A percentile compares a stretch with the other conserved stretches of the same genome.
phyloP scores from a whole-genome alignment of 495 filamentous ascomycete genomes.

The Podospora conica region DNA sequence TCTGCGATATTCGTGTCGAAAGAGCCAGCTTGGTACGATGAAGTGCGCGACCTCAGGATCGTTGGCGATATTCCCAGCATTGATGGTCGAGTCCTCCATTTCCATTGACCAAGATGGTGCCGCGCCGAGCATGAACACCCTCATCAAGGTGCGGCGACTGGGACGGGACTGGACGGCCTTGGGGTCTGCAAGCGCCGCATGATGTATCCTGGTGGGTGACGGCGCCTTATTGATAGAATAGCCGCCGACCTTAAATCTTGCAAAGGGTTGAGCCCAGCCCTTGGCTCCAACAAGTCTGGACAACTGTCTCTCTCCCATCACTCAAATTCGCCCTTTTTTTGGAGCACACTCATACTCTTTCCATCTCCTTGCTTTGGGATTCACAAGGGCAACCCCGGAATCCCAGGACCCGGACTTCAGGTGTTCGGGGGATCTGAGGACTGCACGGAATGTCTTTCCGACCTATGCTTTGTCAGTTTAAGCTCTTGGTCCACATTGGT shows the following conservation, averaged over 20 bases:
- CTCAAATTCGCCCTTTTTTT: not conserved
- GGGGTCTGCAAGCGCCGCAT: constrained; percentile 5
- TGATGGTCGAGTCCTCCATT: not conserved
- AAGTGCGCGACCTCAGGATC: too few species aligned
- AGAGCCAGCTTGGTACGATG: too few species aligned
- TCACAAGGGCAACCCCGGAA: not conserved
- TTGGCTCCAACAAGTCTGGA: not conserved
- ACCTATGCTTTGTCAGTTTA: not conserved
- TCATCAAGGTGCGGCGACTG: not conserved
- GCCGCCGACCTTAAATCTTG: constrained; percentile 1
- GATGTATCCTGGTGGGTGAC: not conserved
- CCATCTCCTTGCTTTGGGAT: not conserved
- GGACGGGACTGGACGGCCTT: not conserved
- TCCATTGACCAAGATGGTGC: not conserved
- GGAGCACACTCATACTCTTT: not conserved
- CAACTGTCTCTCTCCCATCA: not conserved
- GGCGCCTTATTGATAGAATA: constrained; percentile 1
- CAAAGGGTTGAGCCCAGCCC: not conserved
- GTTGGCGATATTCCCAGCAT: not conserved
- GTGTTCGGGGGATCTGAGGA: not conserved
- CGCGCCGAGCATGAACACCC: not conserved
- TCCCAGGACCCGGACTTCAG: not conserved
- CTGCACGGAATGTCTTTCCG: not conserved
- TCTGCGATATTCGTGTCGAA: too few species aligned
- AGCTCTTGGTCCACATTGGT: not conserved